Percentiles rank a stretch among this genome's conserved stretches.
Conservation (phyloP, 129 eudicot species). For the Helichrysum umbraculigerum region DNA sequence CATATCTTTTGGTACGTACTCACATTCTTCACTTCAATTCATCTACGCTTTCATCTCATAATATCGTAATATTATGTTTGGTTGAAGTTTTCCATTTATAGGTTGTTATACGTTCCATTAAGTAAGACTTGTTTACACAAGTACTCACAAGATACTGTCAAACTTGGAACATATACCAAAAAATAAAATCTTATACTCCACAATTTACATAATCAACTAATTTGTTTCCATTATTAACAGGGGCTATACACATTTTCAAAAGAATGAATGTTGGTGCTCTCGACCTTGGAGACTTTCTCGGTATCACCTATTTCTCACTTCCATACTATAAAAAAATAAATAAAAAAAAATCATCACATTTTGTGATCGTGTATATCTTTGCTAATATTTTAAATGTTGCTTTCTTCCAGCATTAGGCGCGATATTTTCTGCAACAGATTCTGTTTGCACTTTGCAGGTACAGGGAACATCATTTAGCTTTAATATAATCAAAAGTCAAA, state of each 20-base stretch:
- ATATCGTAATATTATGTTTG: slow-evolving; percentile 6
- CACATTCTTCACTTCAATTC: slow-evolving; percentile 22
- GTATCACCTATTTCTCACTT: slow-evolving; percentile 36
- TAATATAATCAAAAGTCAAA: slow-evolving; percentile 1
- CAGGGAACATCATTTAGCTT: background rate
- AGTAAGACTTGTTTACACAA: slow-evolving; percentile 15
- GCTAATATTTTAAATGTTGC: slow-evolving; percentile 19
- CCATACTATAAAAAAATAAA: background rate
- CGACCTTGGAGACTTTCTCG: slow-evolving; percentile 73
- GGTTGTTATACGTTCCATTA: slow-evolving; percentile 4
- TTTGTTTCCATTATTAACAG: slow-evolving; percentile 36
- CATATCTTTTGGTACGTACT: slow-evolving; percentile 75
- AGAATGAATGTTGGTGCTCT: slow-evolving; percentile 68
- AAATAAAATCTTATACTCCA: background rate
- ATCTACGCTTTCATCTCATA: background rate
- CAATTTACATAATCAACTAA: background rate
- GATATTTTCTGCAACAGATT: slow-evolving; percentile 74
- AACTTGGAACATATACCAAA: background rate
- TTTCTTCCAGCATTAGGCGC: slow-evolving; percentile 52
- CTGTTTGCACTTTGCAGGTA: slow-evolving; percentile 82
- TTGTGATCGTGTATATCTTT: background rate
- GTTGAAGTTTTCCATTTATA: background rate
- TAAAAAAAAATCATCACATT: background rate
- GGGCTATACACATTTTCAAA: slow-evolving; percentile 59
- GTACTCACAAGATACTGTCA: background rate